Conservation (phyloP, 441 rosid species). For the Viola pubescens region DNA sequence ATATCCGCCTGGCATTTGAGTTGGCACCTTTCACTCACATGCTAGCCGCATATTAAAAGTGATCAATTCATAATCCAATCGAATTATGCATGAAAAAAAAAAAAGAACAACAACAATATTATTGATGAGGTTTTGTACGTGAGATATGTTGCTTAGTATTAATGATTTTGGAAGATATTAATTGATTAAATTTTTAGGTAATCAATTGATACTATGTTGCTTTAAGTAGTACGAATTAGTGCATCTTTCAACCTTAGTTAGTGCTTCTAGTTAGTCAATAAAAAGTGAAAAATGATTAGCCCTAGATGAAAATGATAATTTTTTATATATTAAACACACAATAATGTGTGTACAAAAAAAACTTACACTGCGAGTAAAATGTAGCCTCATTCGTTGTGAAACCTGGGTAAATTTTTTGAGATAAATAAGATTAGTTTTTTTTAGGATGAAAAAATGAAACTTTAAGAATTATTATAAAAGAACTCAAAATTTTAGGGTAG, state of each 20-base stretch:
- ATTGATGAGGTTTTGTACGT: too few relatives aligned
- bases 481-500: too few relatives aligned
- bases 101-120: too few relatives aligned
- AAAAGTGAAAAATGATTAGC: conserved; percentile 13
- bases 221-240: not conserved
- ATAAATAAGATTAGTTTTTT: too few relatives aligned
- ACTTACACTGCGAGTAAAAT: too few relatives aligned
- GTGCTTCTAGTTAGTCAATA: conserved; percentile 19
- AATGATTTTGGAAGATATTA: conserved; percentile 16
- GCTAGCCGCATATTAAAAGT: conserved; percentile 13
- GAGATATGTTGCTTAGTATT: not conserved
- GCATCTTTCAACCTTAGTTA: conserved; percentile 1
- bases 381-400: too few relatives aligned
- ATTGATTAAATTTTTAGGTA: conserved; percentile 1
- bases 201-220: not conserved
- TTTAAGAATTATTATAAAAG: too few relatives aligned
- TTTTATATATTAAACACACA: not conserved
- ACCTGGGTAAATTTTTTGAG: too few relatives aligned
- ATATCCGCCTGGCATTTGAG: conserved; percentile 8
- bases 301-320: not conserved
- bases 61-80: not conserved
- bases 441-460: too few relatives aligned
- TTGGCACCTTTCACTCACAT: conserved; percentile 22
- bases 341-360: not conserved
- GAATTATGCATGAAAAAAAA: too few relatives aligned